Evolutionary conservation across 345 rosid species (phyloP), one percentile per base, ranked within the genome.

Genomic region (thale cress (Arabidopsis thaliana)): DNA sequence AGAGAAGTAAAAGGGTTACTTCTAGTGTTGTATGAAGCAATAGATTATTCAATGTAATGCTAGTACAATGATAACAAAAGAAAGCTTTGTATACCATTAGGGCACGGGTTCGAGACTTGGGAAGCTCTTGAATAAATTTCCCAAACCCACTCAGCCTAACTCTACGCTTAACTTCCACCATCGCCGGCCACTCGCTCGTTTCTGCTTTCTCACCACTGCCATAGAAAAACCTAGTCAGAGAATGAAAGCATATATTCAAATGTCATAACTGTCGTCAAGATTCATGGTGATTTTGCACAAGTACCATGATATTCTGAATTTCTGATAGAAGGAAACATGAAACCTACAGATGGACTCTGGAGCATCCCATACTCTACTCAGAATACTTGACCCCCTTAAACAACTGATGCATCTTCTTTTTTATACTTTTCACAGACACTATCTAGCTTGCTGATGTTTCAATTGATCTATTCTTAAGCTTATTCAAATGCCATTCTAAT

Each of bases 91-190:
- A 85, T 96, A 96, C 99, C 99, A 93, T 96, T 69, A 91, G 80
- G 74, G 96, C 87, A 72, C 99, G 97, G 79, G 84, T 87, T 77
- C 96, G 83, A 62, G 99, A 96, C 97, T 87, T 83, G 6, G 90
- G 91, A 66, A 96, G 99, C 84, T 85, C 90, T 74, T 91, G 93
- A 41, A 96, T 93, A 81, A 93, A 96, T 86, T 88, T 96, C 82
- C 87, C 91, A 75, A 96, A 96, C 42, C 98, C 98, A 72, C 92
- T 89, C 33, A 91, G 88, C 80, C 88, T 83, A 28, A 93, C 99
- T 81, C 98, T 88, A 65, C 99, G 98, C 79, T 93, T 96, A 25
- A 96, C 86, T 82, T 93, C 98, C 11, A 93, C 79, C 62, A 70
- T 67, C 52, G 76, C 79, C 32, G 87, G 84, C 99, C 99, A 96